Evolutionary conservation across 805 yeast species (phyloP).

Genomic region (Zygoascus ofunaensis): DNA sequence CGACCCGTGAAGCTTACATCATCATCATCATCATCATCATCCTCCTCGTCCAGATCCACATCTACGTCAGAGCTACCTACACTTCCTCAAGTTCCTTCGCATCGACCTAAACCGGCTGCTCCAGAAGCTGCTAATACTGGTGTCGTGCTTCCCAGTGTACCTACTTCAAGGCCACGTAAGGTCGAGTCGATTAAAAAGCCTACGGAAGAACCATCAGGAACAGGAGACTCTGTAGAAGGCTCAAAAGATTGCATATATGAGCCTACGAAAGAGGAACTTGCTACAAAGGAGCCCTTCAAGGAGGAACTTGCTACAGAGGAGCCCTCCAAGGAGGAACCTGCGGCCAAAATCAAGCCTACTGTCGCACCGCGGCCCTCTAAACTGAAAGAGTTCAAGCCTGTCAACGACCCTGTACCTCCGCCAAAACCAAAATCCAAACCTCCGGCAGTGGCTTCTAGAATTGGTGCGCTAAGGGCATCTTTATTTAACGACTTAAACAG

Average conservation of each 20-base stretch:
- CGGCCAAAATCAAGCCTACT: conserved; percentile 3
- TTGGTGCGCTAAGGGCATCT: conserved; percentile 19
- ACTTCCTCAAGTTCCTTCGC: conserved; percentile 1
- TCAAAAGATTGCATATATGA: too few relatives aligned
- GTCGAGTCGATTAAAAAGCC: too few relatives aligned
- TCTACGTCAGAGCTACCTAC: neutral
- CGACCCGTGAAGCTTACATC: neutral
- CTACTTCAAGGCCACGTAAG: neutral
- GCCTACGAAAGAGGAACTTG: neutral
- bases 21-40: too few relatives aligned
- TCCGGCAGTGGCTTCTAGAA: conserved; percentile 11
- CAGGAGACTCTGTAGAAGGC: too few relatives aligned
- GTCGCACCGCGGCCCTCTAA: conserved; percentile 9
- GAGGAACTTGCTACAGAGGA: neutral
- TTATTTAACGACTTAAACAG: conserved; percentile 18
- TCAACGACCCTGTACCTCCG: conserved; percentile 6
- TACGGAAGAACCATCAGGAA: too few relatives aligned
- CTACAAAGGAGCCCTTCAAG: neutral
- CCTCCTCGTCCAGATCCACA: neutral
- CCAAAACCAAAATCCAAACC: conserved; percentile 19
- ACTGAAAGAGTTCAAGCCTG: conserved; percentile 2
- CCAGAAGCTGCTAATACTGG: too few relatives aligned
- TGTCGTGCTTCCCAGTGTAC: neutral
- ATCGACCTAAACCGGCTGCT: neutral
- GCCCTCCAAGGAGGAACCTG: neutral